Conservation (phyloP, 1,284 basidiomycete species). For the Ceratobasidium sp. region DNA sequence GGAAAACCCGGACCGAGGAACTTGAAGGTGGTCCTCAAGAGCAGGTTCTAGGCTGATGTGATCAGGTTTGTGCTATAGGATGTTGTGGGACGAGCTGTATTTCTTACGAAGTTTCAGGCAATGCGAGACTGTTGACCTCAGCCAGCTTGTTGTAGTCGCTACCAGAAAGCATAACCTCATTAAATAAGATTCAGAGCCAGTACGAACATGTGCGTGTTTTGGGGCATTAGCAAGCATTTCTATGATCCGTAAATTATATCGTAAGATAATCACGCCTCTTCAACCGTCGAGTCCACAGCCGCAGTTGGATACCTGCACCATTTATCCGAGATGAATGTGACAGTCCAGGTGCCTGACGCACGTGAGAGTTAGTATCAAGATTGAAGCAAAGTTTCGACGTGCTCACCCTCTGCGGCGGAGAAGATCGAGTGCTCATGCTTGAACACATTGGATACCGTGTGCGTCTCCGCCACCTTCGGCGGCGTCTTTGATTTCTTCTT, state of each 20-base stretch:
- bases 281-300: slow-evolving; percentile 57
- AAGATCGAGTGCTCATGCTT: slow-evolving; percentile 86
- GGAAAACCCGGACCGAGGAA: slow-evolving; percentile 65
- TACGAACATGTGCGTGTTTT: not conserved
- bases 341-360: slow-evolving; percentile 82
- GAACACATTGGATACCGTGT: slow-evolving; percentile 84
- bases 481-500: slow-evolving; percentile 71
- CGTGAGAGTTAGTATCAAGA: slow-evolving; percentile 46
- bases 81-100: no score
- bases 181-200: slow-evolving; percentile 18
- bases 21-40: slow-evolving; percentile 15
- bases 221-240: slow-evolving; percentile 7
- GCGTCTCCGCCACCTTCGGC: slow-evolving; percentile 83
- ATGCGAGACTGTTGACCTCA: no score
- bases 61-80: no score
- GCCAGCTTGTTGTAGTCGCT: no score
- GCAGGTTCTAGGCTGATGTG: no score
- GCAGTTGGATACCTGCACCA: slow-evolving; percentile 82
- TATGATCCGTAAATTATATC: slow-evolving; percentile 10
- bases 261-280: slow-evolving; percentile 50
- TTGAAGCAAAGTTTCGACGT: slow-evolving; percentile 24
- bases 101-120: no score
- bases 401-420: slow-evolving; percentile 84
- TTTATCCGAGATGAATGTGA: slow-evolving; percentile 87
- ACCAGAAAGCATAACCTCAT: not conserved